A percentile compares a stretch with the other conserved stretches of the same genome.
These are phyloP conservation scores for Deuterostichococcus epilithicus DNA, from an alignment of 139 green algal species.

Conservation along the genomic window DNA sequence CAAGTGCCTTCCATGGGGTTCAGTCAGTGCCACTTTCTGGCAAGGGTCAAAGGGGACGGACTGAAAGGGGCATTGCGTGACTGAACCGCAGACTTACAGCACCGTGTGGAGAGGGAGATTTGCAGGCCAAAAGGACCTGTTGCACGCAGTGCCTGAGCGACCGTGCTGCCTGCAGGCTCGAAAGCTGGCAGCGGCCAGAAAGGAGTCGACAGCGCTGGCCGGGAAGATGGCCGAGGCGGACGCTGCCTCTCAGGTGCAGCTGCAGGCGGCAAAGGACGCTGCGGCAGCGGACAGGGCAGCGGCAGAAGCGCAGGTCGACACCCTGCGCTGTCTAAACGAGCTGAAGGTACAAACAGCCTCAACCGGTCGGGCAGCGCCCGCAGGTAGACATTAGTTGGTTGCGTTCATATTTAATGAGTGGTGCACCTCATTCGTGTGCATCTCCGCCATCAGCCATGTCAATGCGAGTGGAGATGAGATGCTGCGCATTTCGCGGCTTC, in stretches of 20 bases:
- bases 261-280: background rate
- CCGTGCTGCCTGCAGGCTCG: conserved; percentile 10
- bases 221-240: conserved; percentile 45
- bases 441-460: too few relatives aligned
- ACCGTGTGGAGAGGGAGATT: conserved; percentile 6
- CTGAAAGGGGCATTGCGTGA: too few relatives aligned
- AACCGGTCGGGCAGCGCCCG: too few relatives aligned
- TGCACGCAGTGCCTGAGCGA: background rate
- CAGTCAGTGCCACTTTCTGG: background rate
- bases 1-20: background rate
- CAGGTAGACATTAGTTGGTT: too few relatives aligned
- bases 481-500: background rate
- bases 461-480: too few relatives aligned
- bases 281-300: conserved; percentile 32
- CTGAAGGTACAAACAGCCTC: conserved; percentile 31
- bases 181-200: conserved; percentile 25
- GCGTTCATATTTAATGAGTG: too few relatives aligned
- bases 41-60: too few relatives aligned
- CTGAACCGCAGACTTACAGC: too few relatives aligned
- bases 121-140: background rate
- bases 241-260: background rate
- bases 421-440: too few relatives aligned
- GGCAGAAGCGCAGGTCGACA: conserved; percentile 41
- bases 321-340: conserved; percentile 8
- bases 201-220: conserved; percentile 60